Base-by-base conservation (phyloP, 2,329 filamentous ascomycete genomes). In the Microascus cirrosus region DNA sequence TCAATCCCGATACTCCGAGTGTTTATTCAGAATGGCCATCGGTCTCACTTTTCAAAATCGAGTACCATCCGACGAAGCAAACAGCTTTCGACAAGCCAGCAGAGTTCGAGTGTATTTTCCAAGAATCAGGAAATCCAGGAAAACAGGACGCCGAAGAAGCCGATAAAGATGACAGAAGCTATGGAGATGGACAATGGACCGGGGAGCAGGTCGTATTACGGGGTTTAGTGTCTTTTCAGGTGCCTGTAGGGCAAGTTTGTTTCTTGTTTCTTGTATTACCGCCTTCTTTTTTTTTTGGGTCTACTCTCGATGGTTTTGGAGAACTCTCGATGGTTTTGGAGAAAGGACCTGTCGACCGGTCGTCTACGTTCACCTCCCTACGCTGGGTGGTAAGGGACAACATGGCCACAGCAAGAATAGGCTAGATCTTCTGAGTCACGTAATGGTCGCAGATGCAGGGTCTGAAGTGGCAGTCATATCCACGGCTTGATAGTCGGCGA, bases 1-100 rank as follows among this genome's bases (percentile, higher is more conserved):
- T 69, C 66, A 2, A 68, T 70, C 35, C 68, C 68, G 7, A 66
- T 70, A 11, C 57, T 70, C 5, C 65, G 67, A 1, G 65, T 39
- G 36, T 39, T 39, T 12, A 39, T 39, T 12, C 36, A 39, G 18
- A 39, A 39, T 39, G 36, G 36, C 3, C 36, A 39, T 18, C 36
- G 36, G 3, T 39, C 36, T 12, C 15, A 39, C 36, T 4, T 39
- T 12, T 39, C 36, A 12, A 39, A 12, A 39, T 39, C 36, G 36
- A 39, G 36, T 13, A 39, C 36, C 36, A 12, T 12, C 36, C 36
- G 15, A 12, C 36, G 36, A 39, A 39, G 36, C 36, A 39, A 39
- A 39, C 36, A 36, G 13, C 34, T 36, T 36, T 36, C 34, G 34
- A 36, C 15, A 39, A 39, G 36, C 36, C 36, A 39, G 36, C 36